Evolutionary conservation across 2,329 filamentous ascomycete species (phyloP).

Genomic region (Colletotrichum agaves): DNA sequence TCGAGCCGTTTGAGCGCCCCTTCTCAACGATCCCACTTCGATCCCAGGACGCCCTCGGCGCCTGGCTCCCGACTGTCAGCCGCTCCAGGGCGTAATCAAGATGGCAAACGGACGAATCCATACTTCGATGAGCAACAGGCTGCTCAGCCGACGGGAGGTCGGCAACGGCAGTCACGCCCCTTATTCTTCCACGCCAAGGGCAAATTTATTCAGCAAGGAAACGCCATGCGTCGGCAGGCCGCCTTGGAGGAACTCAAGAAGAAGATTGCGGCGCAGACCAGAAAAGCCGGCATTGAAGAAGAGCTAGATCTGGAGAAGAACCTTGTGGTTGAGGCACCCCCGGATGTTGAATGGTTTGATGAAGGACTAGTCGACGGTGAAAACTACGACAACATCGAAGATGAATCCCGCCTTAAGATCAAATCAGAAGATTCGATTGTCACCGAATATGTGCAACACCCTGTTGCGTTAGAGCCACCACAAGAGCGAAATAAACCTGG

Average conservation of each 20-base stretch:
- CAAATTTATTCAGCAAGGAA: slow-evolving; percentile 96
- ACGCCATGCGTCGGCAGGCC: slow-evolving; percentile 86
- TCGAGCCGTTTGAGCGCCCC: slow-evolving; percentile 50
- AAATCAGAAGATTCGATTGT: slow-evolving; percentile 85
- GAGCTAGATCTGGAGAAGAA: slow-evolving; percentile 89
- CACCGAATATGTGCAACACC: slow-evolving; percentile 92
- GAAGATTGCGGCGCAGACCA: slow-evolving; percentile 85
- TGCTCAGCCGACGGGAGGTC: slow-evolving; percentile 66
- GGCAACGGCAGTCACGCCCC: slow-evolving; percentile 76
- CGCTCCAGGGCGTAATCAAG: slow-evolving; percentile 47
- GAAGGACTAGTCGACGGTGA: slow-evolving; percentile 85
- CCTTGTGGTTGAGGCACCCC: slow-evolving; percentile 85
- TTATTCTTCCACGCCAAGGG: slow-evolving; percentile 94
- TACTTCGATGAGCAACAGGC: slow-evolving; percentile 81
- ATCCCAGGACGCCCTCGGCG: slow-evolving; percentile 37
- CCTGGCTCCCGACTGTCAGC: slow-evolving; percentile 44
- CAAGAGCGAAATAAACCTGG: slow-evolving; percentile 85
- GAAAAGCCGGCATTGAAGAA: slow-evolving; percentile 94
- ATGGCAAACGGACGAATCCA: slow-evolving; percentile 67
- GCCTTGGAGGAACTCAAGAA: slow-evolving; percentile 95
- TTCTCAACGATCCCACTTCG: slow-evolving; percentile 24
- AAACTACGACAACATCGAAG: slow-evolving; percentile 77
- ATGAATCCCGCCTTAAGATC: slow-evolving; percentile 76
- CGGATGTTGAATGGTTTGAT: slow-evolving; percentile 97
- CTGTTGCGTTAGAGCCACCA: slow-evolving; percentile 88